Conservation (phyloP, 2,329 filamentous ascomycete species). For the Phialophora verrucosa region DNA sequence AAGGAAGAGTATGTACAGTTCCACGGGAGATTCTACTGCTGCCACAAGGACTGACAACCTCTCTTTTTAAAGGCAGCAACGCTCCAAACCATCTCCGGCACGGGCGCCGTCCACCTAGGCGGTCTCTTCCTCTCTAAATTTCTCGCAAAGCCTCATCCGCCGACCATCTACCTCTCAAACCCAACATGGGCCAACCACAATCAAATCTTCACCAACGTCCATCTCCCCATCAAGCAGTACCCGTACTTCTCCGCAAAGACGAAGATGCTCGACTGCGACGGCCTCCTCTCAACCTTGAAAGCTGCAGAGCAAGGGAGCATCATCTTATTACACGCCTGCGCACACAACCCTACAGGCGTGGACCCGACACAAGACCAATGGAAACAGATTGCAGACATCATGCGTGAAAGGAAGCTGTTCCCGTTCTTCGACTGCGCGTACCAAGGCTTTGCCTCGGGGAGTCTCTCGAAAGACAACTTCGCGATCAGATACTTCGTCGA, state of each 20-base stretch:
- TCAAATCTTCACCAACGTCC: conserved; percentile 95
- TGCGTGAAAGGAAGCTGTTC: conserved; percentile 82
- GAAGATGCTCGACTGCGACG: conserved; percentile 88
- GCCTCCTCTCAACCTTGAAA: conserved; percentile 76
- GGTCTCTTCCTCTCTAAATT: conserved; percentile 93
- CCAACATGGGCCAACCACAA: conserved; percentile 99
- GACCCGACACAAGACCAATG: conserved; percentile 94
- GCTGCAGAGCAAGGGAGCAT: conserved; percentile 79
- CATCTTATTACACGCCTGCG: conserved; percentile 91
- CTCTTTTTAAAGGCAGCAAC: conserved; percentile 63
- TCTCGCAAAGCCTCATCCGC: conserved; percentile 67
- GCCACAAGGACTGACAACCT: conserved; percentile 7
- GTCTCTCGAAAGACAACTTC: conserved; percentile 82
- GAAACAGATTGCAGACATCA: conserved; percentile 81
- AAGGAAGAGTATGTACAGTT: conserved; percentile 69
- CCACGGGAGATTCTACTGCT: neutral
- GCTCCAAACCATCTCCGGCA: conserved; percentile 95
- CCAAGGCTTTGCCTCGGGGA: conserved; percentile 90
- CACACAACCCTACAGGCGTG: conserved; percentile 97
- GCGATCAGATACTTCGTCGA: conserved; percentile 94
- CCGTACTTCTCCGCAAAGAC: conserved; percentile 92
- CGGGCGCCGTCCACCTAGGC: conserved; percentile 90
- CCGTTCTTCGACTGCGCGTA: conserved; percentile 99
- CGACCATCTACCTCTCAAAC: conserved; percentile 85
- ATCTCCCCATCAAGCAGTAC: conserved; percentile 77